Evolutionary conservation across 805 yeast genomes (phyloP), one percentile per base, ranked within the genome.

Genomic region (Cephaloascus albidus): DNA sequence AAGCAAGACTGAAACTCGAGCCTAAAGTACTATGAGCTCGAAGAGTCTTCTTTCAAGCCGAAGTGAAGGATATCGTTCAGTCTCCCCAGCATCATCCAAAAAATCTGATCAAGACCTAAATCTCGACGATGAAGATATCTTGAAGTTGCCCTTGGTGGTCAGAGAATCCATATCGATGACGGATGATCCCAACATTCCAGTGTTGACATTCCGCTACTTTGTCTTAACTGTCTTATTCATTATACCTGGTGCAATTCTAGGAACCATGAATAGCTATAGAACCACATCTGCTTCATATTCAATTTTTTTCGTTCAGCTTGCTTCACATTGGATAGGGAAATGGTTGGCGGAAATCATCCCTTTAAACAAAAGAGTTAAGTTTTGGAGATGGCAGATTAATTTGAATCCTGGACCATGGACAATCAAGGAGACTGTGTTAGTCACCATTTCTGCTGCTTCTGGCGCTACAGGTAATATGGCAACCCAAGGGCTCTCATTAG

Each of bases 321-420:
- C 65, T 4, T 55, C 68, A 3, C 72, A 72, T 45, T 71, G 72
- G 52, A 52, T 61, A 2, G 78, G 78, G 1, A 58, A 63, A 39
- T 67, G 65, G 61, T 45, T 73, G 36, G 74, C 78, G 0, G 46
- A 40, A 18, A 52, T 48, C 0, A 52, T 74, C 3, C 79, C 79
- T 0, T 38, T 47, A 8, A 56, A 49, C 28, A 23, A 23, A 38
- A 38, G 49, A 4, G 40, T 59, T 4, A 39, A 43, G 19, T 44
- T 52, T 35, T 20, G 37, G 5, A 18, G 38, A 10, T 47, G 51
- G 37, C 43, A 44, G 23, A 62, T 70, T 44, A 57, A 57, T 39
- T 46, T 70, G 38, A 73, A 74, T 42, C 79, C 80, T 0, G 73
- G 76, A 2, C 78, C 79, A 0, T 74, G 78, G 78, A 55, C 74